Conservation (phyloP, 768 basidiomycete species). For the Cystobasidium onofrii region DNA sequence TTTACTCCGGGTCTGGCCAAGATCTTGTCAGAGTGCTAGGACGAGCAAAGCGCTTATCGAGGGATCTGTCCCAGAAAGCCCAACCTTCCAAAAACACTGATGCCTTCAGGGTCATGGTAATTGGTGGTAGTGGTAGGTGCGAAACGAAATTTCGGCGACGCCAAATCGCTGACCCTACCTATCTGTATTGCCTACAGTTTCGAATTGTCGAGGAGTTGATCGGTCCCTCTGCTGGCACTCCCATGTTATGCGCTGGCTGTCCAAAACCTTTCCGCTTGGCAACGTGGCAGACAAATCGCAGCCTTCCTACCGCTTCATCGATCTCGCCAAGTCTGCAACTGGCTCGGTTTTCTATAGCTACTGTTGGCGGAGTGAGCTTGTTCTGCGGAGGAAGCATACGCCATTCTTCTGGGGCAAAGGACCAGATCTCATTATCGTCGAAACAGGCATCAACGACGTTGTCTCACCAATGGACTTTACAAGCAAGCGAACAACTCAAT, state of each 20-base stretch:
- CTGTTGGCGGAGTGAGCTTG: neutral
- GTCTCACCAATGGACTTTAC: neutral
- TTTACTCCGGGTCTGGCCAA: neutral
- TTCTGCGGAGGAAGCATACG: neutral
- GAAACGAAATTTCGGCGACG: neutral
- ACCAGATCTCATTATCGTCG: neutral
- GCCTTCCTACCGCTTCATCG: neutral
- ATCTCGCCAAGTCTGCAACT: neutral
- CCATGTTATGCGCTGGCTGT: neutral
- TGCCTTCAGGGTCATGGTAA: neutral
- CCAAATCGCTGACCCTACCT: no score
- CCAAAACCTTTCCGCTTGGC: neutral
- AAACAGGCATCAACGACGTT: neutral
- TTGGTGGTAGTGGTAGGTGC: neutral
- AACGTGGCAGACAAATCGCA: neutral
- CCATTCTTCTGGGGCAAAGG: neutral
- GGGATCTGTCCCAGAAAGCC: no score
- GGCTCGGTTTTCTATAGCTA: neutral
- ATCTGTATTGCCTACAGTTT: neutral
- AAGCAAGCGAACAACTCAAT: neutral
- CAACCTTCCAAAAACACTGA: neutral
- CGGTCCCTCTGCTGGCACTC: neutral
- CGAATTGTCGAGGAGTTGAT: constrained; percentile 8
- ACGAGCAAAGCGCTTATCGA: neutral
- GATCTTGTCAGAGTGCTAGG: neutral